Evolutionary conservation across 768 basidiomycete species (phyloP), one percentile per base, ranked within the genome.

Genomic region (Mycena maculata): DNA sequence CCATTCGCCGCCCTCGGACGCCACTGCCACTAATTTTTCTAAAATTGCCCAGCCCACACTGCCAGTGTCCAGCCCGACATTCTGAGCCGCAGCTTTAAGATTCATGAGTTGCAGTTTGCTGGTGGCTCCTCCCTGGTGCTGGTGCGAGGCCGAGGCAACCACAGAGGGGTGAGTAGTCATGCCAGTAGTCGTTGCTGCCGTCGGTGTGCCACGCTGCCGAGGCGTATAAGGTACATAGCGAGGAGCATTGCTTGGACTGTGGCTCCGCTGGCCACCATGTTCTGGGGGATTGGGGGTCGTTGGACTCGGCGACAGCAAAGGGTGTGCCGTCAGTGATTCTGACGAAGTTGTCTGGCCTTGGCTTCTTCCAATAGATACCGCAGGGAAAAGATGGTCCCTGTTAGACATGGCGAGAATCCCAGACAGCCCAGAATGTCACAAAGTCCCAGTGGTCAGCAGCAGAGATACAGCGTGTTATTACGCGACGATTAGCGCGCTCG

Each of bases 21-120:
- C 76, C 1, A 88, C 84, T 36, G 82, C 76, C 1, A 88, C 84
- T 36, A 95, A 79, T 71, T 86, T 88, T 77, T 95, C 93, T 49
- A 95, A 79, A 4, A 96, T 90, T 8, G 86, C 87, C 90, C 91
- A 92, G 0, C 94, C 94, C 4, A 91, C 74, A 36, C 87, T 89
- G 25, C 82, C 83, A 2, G 82, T 78, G 67, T 90, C 89, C 31
- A 95, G 74, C 2, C 92, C 92, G 13, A 92, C 80, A 52, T 78
- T 79, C 77, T 93, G 92, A 16, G 88, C 88, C 4, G 88, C 89
- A 0, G 91, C 86, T 77, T 90, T 94, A 71, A 94, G 81, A 72
- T 88, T 89, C 81, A 91, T 88, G 18, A 90, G 76, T 76, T 93
- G 91, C 2, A 92, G 79, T 74, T 89, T 91, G 68, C 82, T 87